phyloP scores from a whole-genome alignment of 1,284 basidiomycete genomes.

The Ceratobasidium sp. region DNA sequence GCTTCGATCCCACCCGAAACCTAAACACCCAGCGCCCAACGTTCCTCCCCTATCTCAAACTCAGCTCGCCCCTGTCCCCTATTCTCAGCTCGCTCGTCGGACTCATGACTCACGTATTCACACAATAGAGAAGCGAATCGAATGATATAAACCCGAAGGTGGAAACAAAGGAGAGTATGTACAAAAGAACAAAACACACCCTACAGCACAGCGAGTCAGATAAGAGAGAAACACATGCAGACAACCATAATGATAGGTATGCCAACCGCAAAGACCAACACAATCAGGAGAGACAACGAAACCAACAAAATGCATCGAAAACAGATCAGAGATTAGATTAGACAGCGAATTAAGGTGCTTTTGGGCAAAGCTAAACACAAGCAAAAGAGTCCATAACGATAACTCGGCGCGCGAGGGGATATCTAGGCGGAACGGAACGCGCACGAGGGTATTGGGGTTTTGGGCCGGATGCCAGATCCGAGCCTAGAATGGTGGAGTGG shows the following conservation, averaged over 20 bases:
- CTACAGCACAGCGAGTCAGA: neutral
- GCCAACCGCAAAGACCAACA: neutral
- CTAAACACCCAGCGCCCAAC: no score
- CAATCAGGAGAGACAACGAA: neutral
- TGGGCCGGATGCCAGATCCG: slow-evolving; percentile 23
- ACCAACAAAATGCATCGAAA: slow-evolving; percentile 1
- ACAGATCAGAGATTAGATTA: slow-evolving; percentile 23
- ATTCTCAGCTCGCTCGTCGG: no score
- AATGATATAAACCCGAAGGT: slow-evolving; percentile 22
- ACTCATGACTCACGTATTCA: slow-evolving; percentile 10
- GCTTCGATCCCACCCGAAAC: no score
- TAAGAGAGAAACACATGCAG: neutral
- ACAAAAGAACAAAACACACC: slow-evolving; percentile 27
- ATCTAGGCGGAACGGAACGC: slow-evolving; percentile 3
- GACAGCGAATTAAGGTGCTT: slow-evolving; percentile 35
- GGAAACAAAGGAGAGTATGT: slow-evolving; percentile 13
- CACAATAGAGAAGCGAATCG: neutral
- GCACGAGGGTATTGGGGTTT: slow-evolving; percentile 31
- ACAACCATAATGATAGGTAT: slow-evolving; percentile 36
- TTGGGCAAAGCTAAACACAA: neutral
- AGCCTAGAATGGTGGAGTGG: slow-evolving; percentile 1
- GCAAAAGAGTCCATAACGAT: slow-evolving; percentile 31
- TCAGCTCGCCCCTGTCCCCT: no score
- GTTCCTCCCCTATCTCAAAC: no score
- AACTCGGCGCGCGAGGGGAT: slow-evolving; percentile 30